Conservation (phyloP, 805 yeast species). For the Metschnikowia amazonensis region DNA sequence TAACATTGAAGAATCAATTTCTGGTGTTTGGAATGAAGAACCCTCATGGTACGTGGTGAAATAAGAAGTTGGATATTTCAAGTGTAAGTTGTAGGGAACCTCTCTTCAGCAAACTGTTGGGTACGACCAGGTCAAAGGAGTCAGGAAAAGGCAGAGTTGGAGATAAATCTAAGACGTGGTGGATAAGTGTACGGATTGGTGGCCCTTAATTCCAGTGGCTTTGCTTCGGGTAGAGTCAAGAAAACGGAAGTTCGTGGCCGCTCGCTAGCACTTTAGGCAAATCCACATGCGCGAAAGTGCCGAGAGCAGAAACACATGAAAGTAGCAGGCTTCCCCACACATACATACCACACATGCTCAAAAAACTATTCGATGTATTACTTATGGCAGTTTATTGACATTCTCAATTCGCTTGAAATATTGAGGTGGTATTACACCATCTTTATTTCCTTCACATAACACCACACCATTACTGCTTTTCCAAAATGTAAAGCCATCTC, state of each 20-base stretch:
- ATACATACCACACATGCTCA: not conserved
- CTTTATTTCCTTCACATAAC: conserved; percentile 55
- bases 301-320: conserved; percentile 5
- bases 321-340: conserved; percentile 2
- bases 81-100: not conserved
- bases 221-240: not conserved
- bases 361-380: not conserved
- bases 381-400: not conserved
- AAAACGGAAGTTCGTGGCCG: conserved; percentile 5
- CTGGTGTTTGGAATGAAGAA: conserved; percentile 80
- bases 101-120: not conserved
- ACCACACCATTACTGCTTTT: conserved; percentile 73
- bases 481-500: conserved; percentile 47
- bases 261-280: not conserved
- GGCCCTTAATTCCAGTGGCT: not conserved
- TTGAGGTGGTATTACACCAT: conserved; percentile 47
- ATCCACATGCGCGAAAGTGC: conserved; percentile 5
- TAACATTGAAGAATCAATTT: conserved; percentile 87
- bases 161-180: not conserved
- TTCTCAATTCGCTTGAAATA: conserved; percentile 37
- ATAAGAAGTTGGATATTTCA: not conserved
- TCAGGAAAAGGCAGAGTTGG: not conserved
- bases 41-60: conserved; percentile 19
- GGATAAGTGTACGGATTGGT: not conserved
- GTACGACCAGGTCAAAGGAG: not conserved